Evolutionary conservation across 2,329 filamentous ascomycete genomes (phyloP), one percentile per base, ranked within the genome.

Genomic region (Thielaviopsis ethacetica): DNA sequence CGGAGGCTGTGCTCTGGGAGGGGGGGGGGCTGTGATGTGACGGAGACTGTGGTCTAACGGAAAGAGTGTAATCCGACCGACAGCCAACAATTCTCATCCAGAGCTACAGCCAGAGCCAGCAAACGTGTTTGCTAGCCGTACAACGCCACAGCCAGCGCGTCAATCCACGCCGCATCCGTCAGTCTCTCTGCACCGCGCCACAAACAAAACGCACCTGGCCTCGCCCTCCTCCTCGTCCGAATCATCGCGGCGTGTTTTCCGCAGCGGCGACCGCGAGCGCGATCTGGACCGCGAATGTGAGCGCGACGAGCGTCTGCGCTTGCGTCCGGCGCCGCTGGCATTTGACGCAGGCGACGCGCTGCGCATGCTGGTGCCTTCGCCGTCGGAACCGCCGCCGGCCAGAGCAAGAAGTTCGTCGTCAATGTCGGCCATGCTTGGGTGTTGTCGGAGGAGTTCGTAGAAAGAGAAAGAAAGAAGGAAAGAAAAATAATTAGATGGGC

Each of bases 391-490:
- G 27, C 60, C 60, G 66, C 89, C 93, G 58, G 91, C 93, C 64
- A 97, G 83, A 67, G 88, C 91, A 64, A 97, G 85, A 64, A 97
- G 84, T 75, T 96, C 91, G 66, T 91, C 90, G 69, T 97, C 91
- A 65, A 96, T 80, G 68, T 91, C 88, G 59, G 88, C 86, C 90
- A 95, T 95, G 67, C 64, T 78, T 26, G 24, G 24, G 24, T 4
- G 17, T n/a, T n/a, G n/a, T n/a, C 2, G 17, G 12, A 6, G 15
- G 19, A 47, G 41, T 26, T 6, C 19, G n/a, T 3, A 47, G 41
- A 6, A 47, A 19, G 41, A n/a, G 19, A 17, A 12, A 41, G 34
- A 47, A 17, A n/a, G 41, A n/a, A n/a, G 12, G 2, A 17, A 47
- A 47, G 41, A 6, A 47, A 47, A 38, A 15, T 38, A n/a, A n/a